Percentiles rank a stretch among this genome's conserved stretches.
These are phyloP conservation scores for Royoungia palumana DNA, from an alignment of 768 basidiomycete species.

Conservation along the genomic window DNA sequence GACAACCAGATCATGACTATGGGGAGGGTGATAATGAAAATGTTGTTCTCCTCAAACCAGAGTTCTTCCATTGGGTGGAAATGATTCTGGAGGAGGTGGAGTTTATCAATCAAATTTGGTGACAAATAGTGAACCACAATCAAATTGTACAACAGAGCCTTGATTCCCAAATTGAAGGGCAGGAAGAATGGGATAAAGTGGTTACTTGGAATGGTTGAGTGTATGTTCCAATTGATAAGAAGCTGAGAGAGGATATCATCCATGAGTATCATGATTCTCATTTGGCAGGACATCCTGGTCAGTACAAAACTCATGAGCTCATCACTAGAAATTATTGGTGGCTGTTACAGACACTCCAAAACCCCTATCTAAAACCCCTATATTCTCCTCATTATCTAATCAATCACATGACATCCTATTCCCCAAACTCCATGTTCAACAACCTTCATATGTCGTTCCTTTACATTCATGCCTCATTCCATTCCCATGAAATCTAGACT, in stretches of 20 bases:
- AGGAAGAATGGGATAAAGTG: neutral
- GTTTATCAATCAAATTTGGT: too few relatives aligned
- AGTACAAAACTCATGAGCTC: constrained; percentile 21
- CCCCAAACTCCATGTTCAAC: too few relatives aligned
- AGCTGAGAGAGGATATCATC: constrained; percentile 14
- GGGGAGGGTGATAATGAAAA: constrained; percentile 19
- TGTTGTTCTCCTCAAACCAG: constrained; percentile 6
- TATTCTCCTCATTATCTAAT: too few relatives aligned
- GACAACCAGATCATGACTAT: constrained; percentile 20
- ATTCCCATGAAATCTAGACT: too few relatives aligned
- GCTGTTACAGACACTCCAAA: too few relatives aligned
- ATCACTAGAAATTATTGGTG: too few relatives aligned
- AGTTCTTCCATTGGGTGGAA: constrained; percentile 3
- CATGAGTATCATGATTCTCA: constrained; percentile 23
- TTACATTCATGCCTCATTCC: too few relatives aligned
- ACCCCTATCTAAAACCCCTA: too few relatives aligned
- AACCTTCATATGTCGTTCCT: too few relatives aligned
- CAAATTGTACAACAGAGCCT: neutral
- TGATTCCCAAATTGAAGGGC: neutral
- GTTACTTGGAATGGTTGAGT: constrained; percentile 8
- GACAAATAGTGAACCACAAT: too few relatives aligned
- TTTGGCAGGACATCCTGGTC: constrained; percentile 28
- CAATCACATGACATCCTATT: too few relatives aligned
- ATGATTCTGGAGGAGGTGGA: neutral
- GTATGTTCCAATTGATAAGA: constrained; percentile 21